Evolutionary conservation across 306 rosid genomes (phyloP), one percentile per base, ranked within the genome.

Genomic region (Coriaria nepalensis): DNA sequence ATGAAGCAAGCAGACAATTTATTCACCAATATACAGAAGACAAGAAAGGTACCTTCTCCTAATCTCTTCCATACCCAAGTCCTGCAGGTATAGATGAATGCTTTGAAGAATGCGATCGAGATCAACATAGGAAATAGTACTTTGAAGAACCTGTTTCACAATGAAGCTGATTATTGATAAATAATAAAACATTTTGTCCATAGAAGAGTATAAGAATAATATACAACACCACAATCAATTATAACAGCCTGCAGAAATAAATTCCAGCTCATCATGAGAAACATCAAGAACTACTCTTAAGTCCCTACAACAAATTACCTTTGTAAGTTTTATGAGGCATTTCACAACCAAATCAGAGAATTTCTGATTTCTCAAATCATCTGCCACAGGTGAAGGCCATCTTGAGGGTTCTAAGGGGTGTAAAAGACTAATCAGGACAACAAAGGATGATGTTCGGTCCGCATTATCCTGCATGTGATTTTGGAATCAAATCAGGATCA

Each of bases 31-130:
- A 20, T 14, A 33, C 2, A 41, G 32, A 37, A 15, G 49, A 62
- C 46, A 56, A 47, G 38, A 14, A 41, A 60, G 37, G 32, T 70
- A 92, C 98, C 98, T 79, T 83, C 93, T 86, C 68, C 98, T 72
- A 53, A 92, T 92, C 80, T 92, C 98, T 70, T 92, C 98, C 98
- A 92, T 92, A 49, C 98, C 98, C 76, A 92, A 64, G 73, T 85
- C 95, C 68, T 92, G 96, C 59, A 86, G 69, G 63, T 92, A 92
- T 36, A 92, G 76, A 92, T 92, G 96, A 68, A 92, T 86, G 75
- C 98, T 92, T 78, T 92, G 98, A 71, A 92, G 81, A 40, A 92
- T 92, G 46, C 79, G 86, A 63, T 92, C 98, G 10, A 92, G 83
- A 52, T 92, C 98, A 13, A 86, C 98, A 59, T 92, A 93, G 13